phyloP scores from a whole-genome alignment of 345 rosid species.

The Kandelia obovata region DNA sequence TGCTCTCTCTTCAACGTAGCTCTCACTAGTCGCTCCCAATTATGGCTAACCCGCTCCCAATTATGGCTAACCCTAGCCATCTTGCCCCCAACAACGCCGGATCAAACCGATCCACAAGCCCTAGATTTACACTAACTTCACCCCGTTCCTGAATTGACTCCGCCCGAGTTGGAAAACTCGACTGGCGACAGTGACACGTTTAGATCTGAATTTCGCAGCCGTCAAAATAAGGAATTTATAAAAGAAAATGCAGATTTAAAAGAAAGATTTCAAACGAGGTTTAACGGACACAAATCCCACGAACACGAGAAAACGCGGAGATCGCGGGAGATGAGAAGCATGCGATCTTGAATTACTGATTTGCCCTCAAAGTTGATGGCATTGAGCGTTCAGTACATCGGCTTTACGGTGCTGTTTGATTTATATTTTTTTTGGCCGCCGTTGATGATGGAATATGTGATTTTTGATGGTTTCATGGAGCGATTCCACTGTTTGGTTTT shows the following conservation, averaged over 20 bases:
- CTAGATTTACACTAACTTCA: slow-evolving; percentile 1
- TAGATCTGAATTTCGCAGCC: slow-evolving; percentile 4
- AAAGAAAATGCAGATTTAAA: not conserved
- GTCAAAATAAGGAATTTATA: not conserved
- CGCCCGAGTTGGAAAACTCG: not conserved
- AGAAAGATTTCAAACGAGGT: not conserved
- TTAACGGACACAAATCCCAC: not conserved
- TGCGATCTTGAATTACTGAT: not conserved
- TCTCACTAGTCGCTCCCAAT: slow-evolving; percentile 86
- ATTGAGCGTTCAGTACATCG: not conserved
- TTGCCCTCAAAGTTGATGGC: not conserved
- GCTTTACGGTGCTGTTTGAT: not conserved
- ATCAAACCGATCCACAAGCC: slow-evolving; percentile 10
- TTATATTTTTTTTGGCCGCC: too few species aligned
- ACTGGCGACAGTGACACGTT: not conserved
- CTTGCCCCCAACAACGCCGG: slow-evolving; percentile 16
- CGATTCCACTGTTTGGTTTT: too few species aligned
- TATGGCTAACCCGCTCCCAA: slow-evolving; percentile 70
- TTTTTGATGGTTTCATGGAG: too few species aligned
- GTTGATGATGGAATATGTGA: not conserved
- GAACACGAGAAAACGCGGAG: slow-evolving; percentile 8
- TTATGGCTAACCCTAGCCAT: slow-evolving; percentile 69
- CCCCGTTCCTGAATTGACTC: not conserved
- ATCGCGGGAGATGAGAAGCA: not conserved
- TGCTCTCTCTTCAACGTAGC: slow-evolving; percentile 84